Evolutionary conservation across 306 rosid species (phyloP), one percentile per base, ranked within the genome.

Genomic region (Trifolium subterraneum): DNA sequence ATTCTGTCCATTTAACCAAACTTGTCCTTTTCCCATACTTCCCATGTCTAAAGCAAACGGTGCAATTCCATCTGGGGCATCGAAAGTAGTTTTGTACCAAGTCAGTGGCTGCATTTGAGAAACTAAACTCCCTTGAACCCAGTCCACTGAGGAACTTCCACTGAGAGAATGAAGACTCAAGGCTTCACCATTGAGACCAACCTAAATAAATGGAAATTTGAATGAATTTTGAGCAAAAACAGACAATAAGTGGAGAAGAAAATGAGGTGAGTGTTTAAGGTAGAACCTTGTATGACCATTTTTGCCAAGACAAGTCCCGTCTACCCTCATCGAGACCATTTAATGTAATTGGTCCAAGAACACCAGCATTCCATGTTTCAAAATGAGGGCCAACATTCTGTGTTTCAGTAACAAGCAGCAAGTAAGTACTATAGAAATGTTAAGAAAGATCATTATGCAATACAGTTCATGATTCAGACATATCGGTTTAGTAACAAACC

Each of bases 311-410:
- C 81, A 95, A 83, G 89, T 92, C 99, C 79, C 92, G 84, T 86
- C 90, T 88, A 70, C 99, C 98, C 84, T 88, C 97, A 2, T 92
- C 84, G 62, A 95, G 99, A 77, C 96, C 98, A 15, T 83, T 88
- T 71, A 95, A 81, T 56, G 93, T 71, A 78, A 92, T 84, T 3
- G 98, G 99, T 71, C 99, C 98, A 33, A 95, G 97, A 81, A 95
- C 77, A 68, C 99, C 99, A 38, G 97, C 93, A 75, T 95, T 95
- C 99, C 99, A 95, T 75, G 89, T 92, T 86, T 95, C 99, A 44
- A 92, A 95, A 86, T 90, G 99, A 42, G 98, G 96, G 67, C 99
- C 99, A 54, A 92, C 96, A 80, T 95, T 92, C 99, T 95, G 90
- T 61, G 74, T 11, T 20, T 68, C 58, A 41, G 64, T n/a, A 64